Evolutionary conservation across 1,139 yeast genomes (phyloP).

Genomic region (Citeromyces hawaiiensis): DNA sequence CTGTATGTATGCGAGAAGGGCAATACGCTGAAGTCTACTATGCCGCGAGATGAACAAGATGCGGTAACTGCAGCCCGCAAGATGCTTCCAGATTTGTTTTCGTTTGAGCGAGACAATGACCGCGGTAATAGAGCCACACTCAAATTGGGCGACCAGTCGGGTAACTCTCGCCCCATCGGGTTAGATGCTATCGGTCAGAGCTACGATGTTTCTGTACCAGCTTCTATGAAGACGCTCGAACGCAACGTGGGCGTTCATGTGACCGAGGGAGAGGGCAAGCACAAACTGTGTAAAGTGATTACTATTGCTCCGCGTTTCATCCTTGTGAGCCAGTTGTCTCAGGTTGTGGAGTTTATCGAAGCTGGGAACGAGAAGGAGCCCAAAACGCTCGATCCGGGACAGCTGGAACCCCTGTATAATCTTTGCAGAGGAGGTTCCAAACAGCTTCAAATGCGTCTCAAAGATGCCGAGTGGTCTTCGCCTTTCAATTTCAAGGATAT

Average conservation of each 20-base stretch:
- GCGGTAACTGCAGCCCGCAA: conserved; percentile 16
- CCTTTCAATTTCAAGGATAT: conserved; percentile 77
- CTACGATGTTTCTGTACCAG: conserved; percentile 47
- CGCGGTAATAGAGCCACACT: conserved; percentile 60
- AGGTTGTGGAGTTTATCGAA: conserved; percentile 51
- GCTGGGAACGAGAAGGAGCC: conserved; percentile 43
- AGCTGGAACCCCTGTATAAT: conserved; percentile 51
- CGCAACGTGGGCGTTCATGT: conserved; percentile 66
- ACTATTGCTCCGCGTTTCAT: conserved; percentile 77
- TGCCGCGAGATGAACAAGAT: conserved; percentile 14
- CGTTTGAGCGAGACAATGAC: conserved; percentile 40
- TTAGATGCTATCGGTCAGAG: conserved; percentile 87
- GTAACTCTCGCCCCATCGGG: conserved; percentile 67
- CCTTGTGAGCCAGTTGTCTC: conserved; percentile 46
- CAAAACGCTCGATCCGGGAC: conserved; percentile 28
- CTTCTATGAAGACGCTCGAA: conserved; percentile 48
- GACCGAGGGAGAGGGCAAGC: conserved; percentile 81
- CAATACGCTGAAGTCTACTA: conserved; percentile 30
- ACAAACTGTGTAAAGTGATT: conserved; percentile 63
- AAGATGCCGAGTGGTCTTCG: conserved; percentile 71
- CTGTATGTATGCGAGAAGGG: conserved; percentile 44
- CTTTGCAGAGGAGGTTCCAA: conserved; percentile 34
- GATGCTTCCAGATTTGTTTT: conserved; percentile 65
- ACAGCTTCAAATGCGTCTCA: conserved; percentile 45
- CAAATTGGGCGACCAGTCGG: conserved; percentile 48